Conservation (phyloP, 73 alveolate genomes). For the Paramecium bursaria region DNA sequence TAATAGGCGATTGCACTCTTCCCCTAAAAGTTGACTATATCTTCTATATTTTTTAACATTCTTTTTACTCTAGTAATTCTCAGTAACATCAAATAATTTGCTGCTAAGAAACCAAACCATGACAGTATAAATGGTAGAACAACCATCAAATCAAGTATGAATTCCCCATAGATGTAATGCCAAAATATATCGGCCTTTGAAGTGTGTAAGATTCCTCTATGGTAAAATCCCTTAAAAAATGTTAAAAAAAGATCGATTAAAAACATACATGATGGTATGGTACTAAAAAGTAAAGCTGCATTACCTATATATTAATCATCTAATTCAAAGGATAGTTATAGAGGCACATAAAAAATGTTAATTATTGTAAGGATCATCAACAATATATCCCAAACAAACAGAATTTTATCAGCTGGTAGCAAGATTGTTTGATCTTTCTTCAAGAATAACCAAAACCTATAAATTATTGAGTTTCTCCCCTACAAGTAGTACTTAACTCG, state of each 20-base stretch:
- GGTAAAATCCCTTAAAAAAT: constrained; percentile 48
- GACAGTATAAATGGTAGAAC: constrained; percentile 28
- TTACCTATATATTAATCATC: constrained; percentile 3
- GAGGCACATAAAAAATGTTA: constrained; percentile 41
- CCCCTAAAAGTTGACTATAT: constrained; percentile 23
- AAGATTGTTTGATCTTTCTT: constrained; percentile 29
- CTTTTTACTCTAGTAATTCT: constrained; percentile 50
- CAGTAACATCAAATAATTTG: constrained; percentile 41
- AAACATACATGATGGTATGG: constrained; percentile 36
- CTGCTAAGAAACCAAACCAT: constrained; percentile 31
- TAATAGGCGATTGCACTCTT: constrained; percentile 37
- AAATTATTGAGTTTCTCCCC: background rate
- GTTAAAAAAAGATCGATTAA: constrained; percentile 11
- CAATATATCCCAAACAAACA: constrained; percentile 49
- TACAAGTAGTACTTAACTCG: constrained; percentile 9
- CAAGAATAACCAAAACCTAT: constrained; percentile 14
- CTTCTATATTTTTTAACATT: constrained; percentile 18
- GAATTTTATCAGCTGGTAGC: constrained; percentile 44
- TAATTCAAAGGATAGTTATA: constrained; percentile 31
- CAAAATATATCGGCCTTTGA: constrained; percentile 38
- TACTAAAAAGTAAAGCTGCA: constrained; percentile 19
- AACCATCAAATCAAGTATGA: constrained; percentile 16
- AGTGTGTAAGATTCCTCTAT: constrained; percentile 36
- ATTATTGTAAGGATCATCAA: constrained; percentile 34
- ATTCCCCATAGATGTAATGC: constrained; percentile 53